Evolutionary conservation across 2,329 filamentous ascomycete species (phyloP).

Genomic region (Alternaria consortialis): DNA sequence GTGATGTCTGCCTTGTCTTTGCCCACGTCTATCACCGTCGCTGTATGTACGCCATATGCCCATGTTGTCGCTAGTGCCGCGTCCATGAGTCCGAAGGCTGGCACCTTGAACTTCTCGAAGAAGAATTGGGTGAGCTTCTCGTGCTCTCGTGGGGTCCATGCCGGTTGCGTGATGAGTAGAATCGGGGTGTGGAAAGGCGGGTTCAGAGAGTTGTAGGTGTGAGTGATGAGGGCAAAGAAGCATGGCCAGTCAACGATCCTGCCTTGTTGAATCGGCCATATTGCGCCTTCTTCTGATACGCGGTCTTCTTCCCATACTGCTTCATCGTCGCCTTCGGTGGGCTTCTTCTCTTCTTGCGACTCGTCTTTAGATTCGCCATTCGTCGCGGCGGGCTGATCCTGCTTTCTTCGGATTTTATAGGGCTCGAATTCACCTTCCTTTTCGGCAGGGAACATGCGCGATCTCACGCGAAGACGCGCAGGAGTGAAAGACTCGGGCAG

Average conservation of each 20-base stretch:
- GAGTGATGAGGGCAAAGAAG: slow-evolving; percentile 91
- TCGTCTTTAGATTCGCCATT: slow-evolving; percentile 44
- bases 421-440: slow-evolving; percentile 84
- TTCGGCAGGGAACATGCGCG: slow-evolving; percentile 87
- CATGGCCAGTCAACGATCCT: slow-evolving; percentile 89
- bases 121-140: slow-evolving; percentile 92
- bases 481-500: slow-evolving; percentile 91
- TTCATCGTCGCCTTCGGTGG: slow-evolving; percentile 62
- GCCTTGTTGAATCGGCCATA: slow-evolving; percentile 85
- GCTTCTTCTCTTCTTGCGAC: slow-evolving; percentile 32
- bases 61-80: slow-evolving; percentile 82
- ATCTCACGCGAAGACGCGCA: slow-evolving; percentile 84
- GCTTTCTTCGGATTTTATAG: slow-evolving; percentile 72
- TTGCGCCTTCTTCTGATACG: slow-evolving; percentile 84
- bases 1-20: slow-evolving; percentile 93
- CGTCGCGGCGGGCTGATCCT: slow-evolving; percentile 37
- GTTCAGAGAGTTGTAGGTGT: slow-evolving; percentile 88
- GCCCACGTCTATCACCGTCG: slow-evolving; percentile 91
- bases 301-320: slow-evolving; percentile 86
- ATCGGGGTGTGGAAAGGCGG: slow-evolving; percentile 95
- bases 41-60: slow-evolving; percentile 81
- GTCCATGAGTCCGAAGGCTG: slow-evolving; percentile 89
- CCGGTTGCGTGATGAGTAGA: slow-evolving; percentile 86
- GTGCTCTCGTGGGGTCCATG: slow-evolving; percentile 87
- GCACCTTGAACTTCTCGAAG: slow-evolving; percentile 96